Conservation (phyloP, 208 protist genomes). For the Leishmania martiniquensis region DNA sequence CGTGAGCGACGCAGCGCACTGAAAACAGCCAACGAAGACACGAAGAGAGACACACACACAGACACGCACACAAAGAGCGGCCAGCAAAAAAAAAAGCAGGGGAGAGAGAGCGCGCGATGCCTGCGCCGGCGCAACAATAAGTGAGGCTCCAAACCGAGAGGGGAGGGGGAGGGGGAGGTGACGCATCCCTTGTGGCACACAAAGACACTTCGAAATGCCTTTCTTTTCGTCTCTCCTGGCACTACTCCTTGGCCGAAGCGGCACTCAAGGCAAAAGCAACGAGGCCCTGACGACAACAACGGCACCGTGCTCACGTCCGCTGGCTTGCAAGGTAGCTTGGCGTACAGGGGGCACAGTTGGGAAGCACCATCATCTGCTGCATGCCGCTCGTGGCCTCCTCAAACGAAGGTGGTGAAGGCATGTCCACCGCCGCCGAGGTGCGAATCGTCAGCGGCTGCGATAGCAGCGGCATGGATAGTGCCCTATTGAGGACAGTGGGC, state of each 20-base stretch:
- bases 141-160: no score
- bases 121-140: no score
- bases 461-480: neutral
- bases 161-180: no score
- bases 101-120: no score
- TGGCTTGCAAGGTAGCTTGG: neutral
- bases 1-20: no score
- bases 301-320: neutral
- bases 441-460: conserved; percentile 8
- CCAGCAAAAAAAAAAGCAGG: no score
- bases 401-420: conserved; percentile 16
- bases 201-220: neutral
- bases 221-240: neutral
- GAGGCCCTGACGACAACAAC: neutral
- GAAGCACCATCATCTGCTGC: conserved; percentile 1
- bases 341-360: neutral
- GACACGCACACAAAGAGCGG: conserved; percentile 2
- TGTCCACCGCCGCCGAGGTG: neutral
- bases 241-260: neutral
- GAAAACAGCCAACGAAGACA: neutral
- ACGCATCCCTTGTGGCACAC: no score
- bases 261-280: neutral
- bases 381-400: conserved; percentile 16
- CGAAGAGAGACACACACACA: neutral
- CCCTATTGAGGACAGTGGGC: no score